phyloP scores from a whole-genome alignment of 179 eudicot genomes.

The Silene vulgaris region DNA sequence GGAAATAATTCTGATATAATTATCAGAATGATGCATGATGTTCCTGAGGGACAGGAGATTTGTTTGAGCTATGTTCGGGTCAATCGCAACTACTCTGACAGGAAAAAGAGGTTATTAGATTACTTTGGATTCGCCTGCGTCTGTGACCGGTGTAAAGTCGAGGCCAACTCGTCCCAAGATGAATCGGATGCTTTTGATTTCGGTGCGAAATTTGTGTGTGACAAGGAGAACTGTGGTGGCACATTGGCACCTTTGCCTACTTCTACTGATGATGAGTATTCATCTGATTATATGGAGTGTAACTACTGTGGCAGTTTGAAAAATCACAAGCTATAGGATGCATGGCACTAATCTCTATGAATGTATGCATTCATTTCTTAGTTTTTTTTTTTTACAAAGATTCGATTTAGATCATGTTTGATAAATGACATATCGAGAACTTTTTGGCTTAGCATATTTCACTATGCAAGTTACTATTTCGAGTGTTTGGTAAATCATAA shows the following conservation, averaged over 20 bases:
- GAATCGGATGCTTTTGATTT: constrained; percentile 49
- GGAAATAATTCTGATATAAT: constrained; percentile 44
- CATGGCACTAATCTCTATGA: not conserved
- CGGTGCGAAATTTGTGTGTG: constrained; percentile 57
- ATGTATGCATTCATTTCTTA: too few species aligned
- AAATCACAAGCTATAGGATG: not conserved
- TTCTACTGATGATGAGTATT: constrained; percentile 24
- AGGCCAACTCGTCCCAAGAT: constrained; percentile 14
- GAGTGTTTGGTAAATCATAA: too few species aligned
- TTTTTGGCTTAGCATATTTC: too few species aligned
- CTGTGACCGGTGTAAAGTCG: constrained; percentile 76
- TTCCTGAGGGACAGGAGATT: constrained; percentile 61
- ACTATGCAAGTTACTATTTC: too few species aligned
- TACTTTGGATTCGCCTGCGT: constrained; percentile 62
- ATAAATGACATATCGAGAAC: too few species aligned
- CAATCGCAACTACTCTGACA: constrained; percentile 41
- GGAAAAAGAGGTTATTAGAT: constrained; percentile 56
- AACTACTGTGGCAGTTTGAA: constrained; percentile 55
- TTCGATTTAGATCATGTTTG: too few species aligned
- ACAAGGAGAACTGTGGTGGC: constrained; percentile 59
- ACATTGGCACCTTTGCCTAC: constrained; percentile 76
- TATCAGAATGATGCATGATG: constrained; percentile 55
- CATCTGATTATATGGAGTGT: constrained; percentile 53
- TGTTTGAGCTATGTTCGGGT: constrained; percentile 80
- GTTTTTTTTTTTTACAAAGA: not conserved